Percentiles rank a stretch among this genome's conserved stretches.
These are phyloP conservation scores for Digitaria exilis DNA, from an alignment of 202 grass and related monocot species.

Conservation along the genomic window DNA sequence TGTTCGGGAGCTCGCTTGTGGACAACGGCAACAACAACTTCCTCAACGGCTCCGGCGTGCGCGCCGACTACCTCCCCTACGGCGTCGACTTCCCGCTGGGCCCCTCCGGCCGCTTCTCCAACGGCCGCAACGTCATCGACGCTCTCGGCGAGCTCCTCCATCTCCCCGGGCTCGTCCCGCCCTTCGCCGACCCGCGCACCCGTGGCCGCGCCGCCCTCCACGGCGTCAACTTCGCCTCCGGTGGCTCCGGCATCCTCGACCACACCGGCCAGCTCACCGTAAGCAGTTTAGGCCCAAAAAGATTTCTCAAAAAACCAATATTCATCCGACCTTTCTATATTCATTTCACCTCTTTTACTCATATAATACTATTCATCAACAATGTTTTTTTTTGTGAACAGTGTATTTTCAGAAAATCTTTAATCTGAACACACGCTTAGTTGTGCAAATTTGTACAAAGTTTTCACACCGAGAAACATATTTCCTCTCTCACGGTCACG, in stretches of 20 bases:
- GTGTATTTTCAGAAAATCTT: too few relatives aligned
- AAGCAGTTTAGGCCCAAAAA: too few relatives aligned
- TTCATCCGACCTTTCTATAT: too few relatives aligned
- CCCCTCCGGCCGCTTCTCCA: conserved; percentile 67
- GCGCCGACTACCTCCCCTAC: conserved; percentile 73
- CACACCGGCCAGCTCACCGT: conserved; percentile 43
- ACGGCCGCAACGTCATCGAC: conserved; percentile 69
- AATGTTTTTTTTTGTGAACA: too few relatives aligned
- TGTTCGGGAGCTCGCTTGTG: conserved; percentile 82
- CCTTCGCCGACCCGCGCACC: conserved; percentile 60
- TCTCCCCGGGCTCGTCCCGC: conserved; percentile 51
- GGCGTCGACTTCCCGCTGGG: conserved; percentile 78
- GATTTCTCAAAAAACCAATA: too few relatives aligned
- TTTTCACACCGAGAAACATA: too few relatives aligned
- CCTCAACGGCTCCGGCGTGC: conserved; percentile 51
- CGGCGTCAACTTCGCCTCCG: conserved; percentile 79
- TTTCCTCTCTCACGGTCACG: too few relatives aligned
- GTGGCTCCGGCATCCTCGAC: conserved; percentile 77
- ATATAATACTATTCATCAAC: too few relatives aligned
- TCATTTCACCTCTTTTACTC: too few relatives aligned
- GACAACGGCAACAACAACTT: conserved; percentile 87
- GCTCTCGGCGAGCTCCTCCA: conserved; percentile 60
- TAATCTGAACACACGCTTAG: too few relatives aligned
- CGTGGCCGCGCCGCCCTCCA: conserved; percentile 29
- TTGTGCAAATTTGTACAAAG: too few relatives aligned